phyloP scores from a whole-genome alignment of 768 basidiomycete genomes.

The Calocera cornea region DNA sequence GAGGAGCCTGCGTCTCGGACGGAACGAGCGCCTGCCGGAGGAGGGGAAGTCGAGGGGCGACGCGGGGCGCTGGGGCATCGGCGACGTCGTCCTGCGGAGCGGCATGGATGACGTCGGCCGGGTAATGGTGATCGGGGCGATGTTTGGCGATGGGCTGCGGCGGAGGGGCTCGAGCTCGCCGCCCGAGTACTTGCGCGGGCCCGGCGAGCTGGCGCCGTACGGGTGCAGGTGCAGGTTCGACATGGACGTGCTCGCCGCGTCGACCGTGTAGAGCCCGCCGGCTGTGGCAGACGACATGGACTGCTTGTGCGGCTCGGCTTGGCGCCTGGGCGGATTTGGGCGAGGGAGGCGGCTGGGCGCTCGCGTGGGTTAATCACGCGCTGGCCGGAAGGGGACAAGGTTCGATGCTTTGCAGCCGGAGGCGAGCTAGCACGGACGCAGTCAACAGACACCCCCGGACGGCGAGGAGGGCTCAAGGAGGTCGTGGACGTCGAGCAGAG shows the following conservation, averaged over 20 bases:
- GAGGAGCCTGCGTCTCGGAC: background rate
- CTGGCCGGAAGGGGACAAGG: background rate
- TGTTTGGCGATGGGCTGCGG: background rate
- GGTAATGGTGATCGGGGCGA: background rate
- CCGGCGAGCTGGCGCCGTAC: background rate
- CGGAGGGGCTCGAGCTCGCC: background rate
- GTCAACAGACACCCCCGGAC: background rate
- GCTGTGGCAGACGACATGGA: background rate
- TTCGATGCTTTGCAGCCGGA: background rate
- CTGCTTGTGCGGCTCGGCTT: background rate
- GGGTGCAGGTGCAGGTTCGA: background rate
- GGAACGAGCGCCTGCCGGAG: background rate
- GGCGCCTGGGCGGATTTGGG: background rate
- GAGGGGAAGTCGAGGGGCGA: conserved; percentile 1
- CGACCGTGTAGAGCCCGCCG: background rate
- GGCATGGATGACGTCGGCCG: background rate
- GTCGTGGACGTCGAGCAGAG: background rate
- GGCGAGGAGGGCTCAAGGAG: background rate
- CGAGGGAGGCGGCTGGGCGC: background rate
- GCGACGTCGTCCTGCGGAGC: background rate
- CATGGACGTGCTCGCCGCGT: background rate
- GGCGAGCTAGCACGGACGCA: no score
- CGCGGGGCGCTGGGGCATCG: background rate
- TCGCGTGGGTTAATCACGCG: background rate
- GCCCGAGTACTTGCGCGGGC: background rate